A percentile compares a stretch with the other conserved stretches of the same genome.
phyloP scores from a whole-genome alignment of 768 basidiomycete genomes.

The Tubosaeta sp. region DNA sequence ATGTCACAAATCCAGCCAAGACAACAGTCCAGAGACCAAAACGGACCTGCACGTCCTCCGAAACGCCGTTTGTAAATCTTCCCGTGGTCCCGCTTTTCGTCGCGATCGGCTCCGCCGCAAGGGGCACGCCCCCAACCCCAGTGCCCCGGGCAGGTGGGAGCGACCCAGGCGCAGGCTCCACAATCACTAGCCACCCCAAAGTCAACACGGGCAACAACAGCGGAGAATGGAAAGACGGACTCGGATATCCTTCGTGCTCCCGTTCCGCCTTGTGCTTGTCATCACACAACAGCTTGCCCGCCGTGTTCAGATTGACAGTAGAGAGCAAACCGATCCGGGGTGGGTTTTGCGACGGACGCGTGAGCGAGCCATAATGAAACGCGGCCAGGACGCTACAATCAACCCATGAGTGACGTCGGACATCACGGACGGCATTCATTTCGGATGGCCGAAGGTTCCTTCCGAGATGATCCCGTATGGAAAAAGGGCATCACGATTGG shows the following conservation, averaged over 20 bases:
- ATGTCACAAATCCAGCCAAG: constrained; percentile 12
- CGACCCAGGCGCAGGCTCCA: constrained; percentile 39
- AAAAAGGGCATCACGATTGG: not conserved
- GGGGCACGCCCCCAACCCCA: constrained; percentile 27
- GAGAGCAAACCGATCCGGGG: constrained; percentile 70
- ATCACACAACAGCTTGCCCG: constrained; percentile 34
- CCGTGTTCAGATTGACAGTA: constrained; percentile 54
- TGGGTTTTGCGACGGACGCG: constrained; percentile 60
- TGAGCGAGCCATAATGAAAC: constrained; percentile 71
- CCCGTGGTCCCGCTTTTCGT: constrained; percentile 9
- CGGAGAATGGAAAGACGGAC: constrained; percentile 10
- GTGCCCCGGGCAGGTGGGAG: constrained; percentile 21
- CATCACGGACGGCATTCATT: not conserved
- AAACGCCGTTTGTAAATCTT: constrained; percentile 14
- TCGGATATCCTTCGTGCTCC: constrained; percentile 24
- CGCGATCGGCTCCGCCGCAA: constrained; percentile 17
- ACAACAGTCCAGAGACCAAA: constrained; percentile 17
- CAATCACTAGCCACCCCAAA: constrained; percentile 29
- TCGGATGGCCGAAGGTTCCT: constrained; percentile 15
- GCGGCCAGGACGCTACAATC: constrained; percentile 54
- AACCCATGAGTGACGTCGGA: constrained; percentile 1
- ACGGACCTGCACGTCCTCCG: constrained; percentile 5
- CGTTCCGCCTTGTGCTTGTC: constrained; percentile 35
- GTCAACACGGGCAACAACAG: not conserved
- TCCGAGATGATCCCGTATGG: not conserved